phyloP scores from a whole-genome alignment of 2,329 filamentous ascomycete species.

The Sporothrix globosa region DNA sequence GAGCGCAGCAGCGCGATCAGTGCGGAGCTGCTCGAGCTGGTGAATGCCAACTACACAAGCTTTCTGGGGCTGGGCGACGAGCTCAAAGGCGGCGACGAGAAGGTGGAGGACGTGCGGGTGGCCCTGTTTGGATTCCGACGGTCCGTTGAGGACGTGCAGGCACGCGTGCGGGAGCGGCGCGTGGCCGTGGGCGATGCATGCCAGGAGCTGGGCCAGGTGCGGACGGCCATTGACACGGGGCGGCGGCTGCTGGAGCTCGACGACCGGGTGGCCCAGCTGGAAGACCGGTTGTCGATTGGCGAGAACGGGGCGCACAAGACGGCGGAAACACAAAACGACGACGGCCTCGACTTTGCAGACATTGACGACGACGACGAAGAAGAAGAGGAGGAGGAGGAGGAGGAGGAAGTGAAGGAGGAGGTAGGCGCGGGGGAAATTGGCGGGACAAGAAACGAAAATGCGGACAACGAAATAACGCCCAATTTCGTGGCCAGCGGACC shows the following conservation, averaged over 20 bases:
- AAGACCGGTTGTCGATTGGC: conserved; percentile 63
- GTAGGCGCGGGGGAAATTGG: conserved; percentile 42
- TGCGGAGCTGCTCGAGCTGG: conserved; percentile 86
- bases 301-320: conserved; percentile 41
- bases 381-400: conserved; percentile 43
- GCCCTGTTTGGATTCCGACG: conserved; percentile 83
- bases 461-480: conserved; percentile 41
- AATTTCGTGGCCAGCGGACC: conserved; percentile 52
- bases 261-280: conserved; percentile 63
- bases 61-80: conserved; percentile 83
- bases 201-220: conserved; percentile 67
- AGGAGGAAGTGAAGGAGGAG: conserved; percentile 42
- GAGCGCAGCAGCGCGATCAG: conserved; percentile 78
- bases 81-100: conserved; percentile 84
- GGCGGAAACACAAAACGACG: conserved; percentile 13
- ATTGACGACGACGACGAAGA: conserved; percentile 37
- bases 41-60: conserved; percentile 92
- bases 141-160: conserved; percentile 75
- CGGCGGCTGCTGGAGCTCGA: conserved; percentile 69
- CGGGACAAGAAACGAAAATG: conserved; percentile 41
- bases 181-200: conserved; percentile 65
- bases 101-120: conserved; percentile 85
- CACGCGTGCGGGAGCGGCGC: conserved; percentile 65
- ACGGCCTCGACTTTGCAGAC: conserved; percentile 4
- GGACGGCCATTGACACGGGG: conserved; percentile 63